Percentiles rank a stretch among this genome's conserved stretches.
Conservation (phyloP, 192 early-diverging fungal species). For the Backusella circina region DNA sequence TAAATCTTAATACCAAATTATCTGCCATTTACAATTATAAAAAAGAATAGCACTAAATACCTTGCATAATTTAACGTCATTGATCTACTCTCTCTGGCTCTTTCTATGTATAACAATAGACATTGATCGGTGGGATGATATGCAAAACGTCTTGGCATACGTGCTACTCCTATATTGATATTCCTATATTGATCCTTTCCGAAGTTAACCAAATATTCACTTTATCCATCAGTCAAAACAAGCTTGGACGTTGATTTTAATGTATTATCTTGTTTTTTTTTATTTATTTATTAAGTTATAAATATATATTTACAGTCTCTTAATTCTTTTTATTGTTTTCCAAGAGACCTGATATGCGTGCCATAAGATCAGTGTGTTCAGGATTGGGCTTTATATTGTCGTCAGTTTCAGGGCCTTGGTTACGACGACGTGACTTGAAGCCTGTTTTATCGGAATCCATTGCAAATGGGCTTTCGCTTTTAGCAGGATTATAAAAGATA, state of each 20-base stretch:
- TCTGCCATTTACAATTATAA: too few relatives aligned
- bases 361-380: slow-evolving; percentile 16
- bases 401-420: background rate
- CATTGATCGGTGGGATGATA: background rate
- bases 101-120: background rate
- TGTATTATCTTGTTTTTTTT: background rate
- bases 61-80: background rate
- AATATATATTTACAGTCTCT: background rate
- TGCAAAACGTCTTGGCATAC: background rate
- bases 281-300: slow-evolving; percentile 4
- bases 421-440: background rate
- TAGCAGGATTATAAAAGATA: background rate
- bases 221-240: background rate
- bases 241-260: background rate
- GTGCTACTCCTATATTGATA: background rate
- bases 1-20: background rate
- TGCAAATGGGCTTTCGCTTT: background rate
- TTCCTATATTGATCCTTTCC: background rate
- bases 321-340: background rate
- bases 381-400: slow-evolving; percentile 23
- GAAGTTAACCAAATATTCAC: background rate
- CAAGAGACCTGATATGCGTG: slow-evolving; percentile 14
- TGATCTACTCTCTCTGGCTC: background rate
- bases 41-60: too few relatives aligned
- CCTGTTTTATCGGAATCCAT: slow-evolving; percentile 1